Evolutionary conservation across 208 protist species (phyloP).

Genomic region (Leishmania tarentolae): DNA sequence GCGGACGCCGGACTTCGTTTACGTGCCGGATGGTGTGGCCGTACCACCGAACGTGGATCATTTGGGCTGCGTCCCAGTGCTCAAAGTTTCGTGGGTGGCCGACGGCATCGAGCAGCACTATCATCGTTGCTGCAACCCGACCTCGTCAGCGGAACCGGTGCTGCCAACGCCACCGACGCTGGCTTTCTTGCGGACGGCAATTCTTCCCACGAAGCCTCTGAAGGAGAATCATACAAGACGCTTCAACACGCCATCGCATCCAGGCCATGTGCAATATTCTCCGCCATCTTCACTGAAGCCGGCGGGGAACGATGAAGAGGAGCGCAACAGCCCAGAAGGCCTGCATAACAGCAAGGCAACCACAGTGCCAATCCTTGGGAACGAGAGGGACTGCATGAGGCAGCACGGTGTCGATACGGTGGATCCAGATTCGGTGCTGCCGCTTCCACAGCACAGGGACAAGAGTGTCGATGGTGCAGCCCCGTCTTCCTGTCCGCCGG

Average conservation of each 20-base stretch:
- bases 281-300: not conserved
- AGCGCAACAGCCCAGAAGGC: not conserved
- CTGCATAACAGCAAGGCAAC: not conserved
- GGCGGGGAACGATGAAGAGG: not conserved
- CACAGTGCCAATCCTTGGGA: not conserved
- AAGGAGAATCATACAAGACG: not conserved
- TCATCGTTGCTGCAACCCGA: not conserved
- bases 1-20: conserved; percentile 35
- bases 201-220: not conserved
- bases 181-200: not conserved
- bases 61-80: conserved; percentile 36
- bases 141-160: not conserved
- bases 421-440: not conserved
- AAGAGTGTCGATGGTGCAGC: not conserved
- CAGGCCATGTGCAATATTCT: not conserved
- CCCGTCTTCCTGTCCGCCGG: not conserved
- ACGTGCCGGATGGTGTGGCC: conserved; percentile 25
- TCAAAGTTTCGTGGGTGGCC: conserved; percentile 44
- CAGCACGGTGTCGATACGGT: not conserved
- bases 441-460: not conserved
- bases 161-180: conserved; percentile 3
- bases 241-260: not conserved
- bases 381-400: too few relatives aligned
- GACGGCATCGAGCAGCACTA: conserved; percentile 34
- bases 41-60: conserved; percentile 13